Base-by-base conservation (phyloP, 176 grass and related monocot species). In the Echinochloa phyllopogon region DNA sequence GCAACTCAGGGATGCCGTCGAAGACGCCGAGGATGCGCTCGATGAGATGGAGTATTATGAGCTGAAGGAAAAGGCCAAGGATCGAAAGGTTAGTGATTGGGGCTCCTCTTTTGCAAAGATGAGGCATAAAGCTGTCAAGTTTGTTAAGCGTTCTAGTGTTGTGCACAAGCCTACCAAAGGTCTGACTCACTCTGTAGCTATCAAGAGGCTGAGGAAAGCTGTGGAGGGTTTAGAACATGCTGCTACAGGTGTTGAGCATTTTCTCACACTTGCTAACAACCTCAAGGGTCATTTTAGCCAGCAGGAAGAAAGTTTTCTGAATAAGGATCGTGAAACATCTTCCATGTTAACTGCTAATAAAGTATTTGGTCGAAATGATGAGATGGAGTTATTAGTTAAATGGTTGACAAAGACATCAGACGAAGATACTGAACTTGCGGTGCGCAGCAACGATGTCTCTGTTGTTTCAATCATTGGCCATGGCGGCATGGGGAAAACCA, bases 401-500 rank as follows among this genome's bases (percentile, higher is more conserved):
- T 80, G 77, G 61, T 8, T 80, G 27, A 62, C 17, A 8, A 49
- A 37, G 15, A 36, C 8, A 62, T 50, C 42, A 12, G 15, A 1
- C 7, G 23, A 48, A 64, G 29, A 10, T 3, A 2, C 5, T 24
- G 77, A 67, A 77, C 43, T 40, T 77, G 12, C 10, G 21, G 57
- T 1, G 57, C 17, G 2, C 20, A 60, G 6, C 21, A 27, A 33
- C 29, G 1, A 33, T 33, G 29, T 82, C 6, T 81, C 68, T 6
- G 8, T 72, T 82, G 39, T 87, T 55, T 27, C 70, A 10, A 12
- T 88, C 4, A 40, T 89, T 42, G 87, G 82, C 16, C 29, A 65
- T 33, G 87, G 87, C 64, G 87, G 82, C 42, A 52, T 89, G n/a
- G 87, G 87, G 33, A 89, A 89, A 47, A 89, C 87, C 55, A 69